Conservation (phyloP, 2,329 filamentous ascomycete species). For the Aspergillus latus region DNA sequence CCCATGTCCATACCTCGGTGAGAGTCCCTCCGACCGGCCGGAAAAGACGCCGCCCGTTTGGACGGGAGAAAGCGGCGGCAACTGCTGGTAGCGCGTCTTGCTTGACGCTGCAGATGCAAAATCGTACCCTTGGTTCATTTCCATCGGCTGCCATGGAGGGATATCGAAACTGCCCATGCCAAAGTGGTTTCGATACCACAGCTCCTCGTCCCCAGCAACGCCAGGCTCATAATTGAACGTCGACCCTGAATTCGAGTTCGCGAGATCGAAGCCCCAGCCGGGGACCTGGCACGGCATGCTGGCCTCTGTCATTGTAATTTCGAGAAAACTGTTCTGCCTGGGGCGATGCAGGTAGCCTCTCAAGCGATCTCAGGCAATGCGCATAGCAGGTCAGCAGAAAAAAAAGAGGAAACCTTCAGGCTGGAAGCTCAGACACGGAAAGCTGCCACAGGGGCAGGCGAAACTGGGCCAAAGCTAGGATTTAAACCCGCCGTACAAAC, state of each 20-base stretch:
- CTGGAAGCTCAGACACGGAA: background rate
- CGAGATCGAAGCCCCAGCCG: slow-evolving; percentile 16
- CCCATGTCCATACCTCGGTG: slow-evolving; percentile 8
- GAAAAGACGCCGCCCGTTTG: background rate
- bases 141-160: slow-evolving; percentile 4
- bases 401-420: background rate
- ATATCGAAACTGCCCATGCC: slow-evolving; percentile 14
- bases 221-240: slow-evolving; percentile 11
- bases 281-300: slow-evolving; percentile 9
- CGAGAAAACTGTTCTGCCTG: background rate
- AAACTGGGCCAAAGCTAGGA: background rate
- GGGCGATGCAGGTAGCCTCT: background rate
- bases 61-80: background rate
- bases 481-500: background rate
- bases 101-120: background rate
- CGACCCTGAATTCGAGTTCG: slow-evolving; percentile 2
- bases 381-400: background rate
- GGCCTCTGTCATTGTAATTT: slow-evolving; percentile 14
- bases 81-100: slow-evolving; percentile 2
- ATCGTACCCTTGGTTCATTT: slow-evolving; percentile 4
- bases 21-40: background rate
- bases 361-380: background rate
- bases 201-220: slow-evolving; percentile 7
- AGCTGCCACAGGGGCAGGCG: background rate
- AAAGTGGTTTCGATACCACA: slow-evolving; percentile 14